Base-by-base conservation (phyloP, 345 rosid genomes). In the Mangifera indica region DNA sequence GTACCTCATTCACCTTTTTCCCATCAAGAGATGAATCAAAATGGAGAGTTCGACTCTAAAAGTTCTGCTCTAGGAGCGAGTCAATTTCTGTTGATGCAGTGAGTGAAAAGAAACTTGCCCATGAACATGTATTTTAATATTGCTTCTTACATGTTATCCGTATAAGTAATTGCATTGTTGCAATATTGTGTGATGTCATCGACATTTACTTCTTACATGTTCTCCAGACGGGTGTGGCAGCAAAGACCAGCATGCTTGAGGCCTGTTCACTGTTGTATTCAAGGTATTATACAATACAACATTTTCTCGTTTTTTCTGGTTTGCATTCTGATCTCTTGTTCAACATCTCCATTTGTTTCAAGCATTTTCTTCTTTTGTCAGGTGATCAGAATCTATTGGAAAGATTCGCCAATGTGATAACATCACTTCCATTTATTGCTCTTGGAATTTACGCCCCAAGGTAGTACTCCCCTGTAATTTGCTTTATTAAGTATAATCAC, bases 391-490 rank as follows among this genome's bases (percentile, higher is more conserved):
- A 80, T 77, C 56, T 88, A 64, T 72, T 87, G 2, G 97, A 95
- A 85, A 88, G 78, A 14, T 85, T 79, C 72, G 98, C 91, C 18
- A 95, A 92, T 77, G 98, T 92, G 54, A 74, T 89, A 56, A 95
- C 99, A 20, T 95, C 99, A 8, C 87, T 95, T 78, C 99, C 99
- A 72, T 95, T 95, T 82, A 82, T 95, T 57, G 79, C 79, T 55
- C 88, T 95, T 5, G 99, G 99, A 25, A 70, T 95, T 71, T 97
- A 92, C 48, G 87, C 96, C 52, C 99, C 99, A 18, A 89, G 99
- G 99, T 95, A 81, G 22, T 58, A 29, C 15, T 74, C 37, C 77
- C 63, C 15, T 65, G 15, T n/a, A 7, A 60, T 64, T 54, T 69
- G 52, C 71, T 60, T 69, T n/a, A 8, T 25, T 75, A 9, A 29